These are phyloP conservation scores for Ceratobasidium sp. DNA, from an alignment of 1,284 basidiomycete genomes.

Conservation along the genomic window DNA sequence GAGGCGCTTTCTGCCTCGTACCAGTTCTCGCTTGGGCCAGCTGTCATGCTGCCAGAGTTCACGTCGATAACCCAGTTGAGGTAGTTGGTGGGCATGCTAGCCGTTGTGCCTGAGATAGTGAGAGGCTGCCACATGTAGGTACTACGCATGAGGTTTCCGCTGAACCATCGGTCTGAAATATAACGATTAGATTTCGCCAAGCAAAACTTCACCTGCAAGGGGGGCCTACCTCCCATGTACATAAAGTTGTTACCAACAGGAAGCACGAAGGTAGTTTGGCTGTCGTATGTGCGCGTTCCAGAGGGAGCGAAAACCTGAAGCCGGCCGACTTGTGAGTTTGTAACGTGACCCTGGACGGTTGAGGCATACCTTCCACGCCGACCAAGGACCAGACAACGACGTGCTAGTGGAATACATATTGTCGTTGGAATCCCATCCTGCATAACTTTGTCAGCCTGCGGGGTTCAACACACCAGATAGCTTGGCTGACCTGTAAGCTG, in stretches of 20 bases:
- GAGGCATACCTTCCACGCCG: slow-evolving; percentile 45
- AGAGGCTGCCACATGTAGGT: slow-evolving; percentile 49
- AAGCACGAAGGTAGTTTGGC: slow-evolving; percentile 48
- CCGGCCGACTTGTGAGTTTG: background rate
- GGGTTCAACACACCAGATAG: background rate
- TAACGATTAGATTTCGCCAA: background rate
- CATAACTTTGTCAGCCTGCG: background rate
- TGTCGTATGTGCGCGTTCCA: slow-evolving; percentile 47
- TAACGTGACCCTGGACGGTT: background rate
- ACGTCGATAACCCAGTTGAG: slow-evolving; percentile 49
- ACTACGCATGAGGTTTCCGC: slow-evolving; percentile 46
- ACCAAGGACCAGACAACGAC: slow-evolving; percentile 47
- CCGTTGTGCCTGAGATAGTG: slow-evolving; percentile 47
- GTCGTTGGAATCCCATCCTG: slow-evolving; percentile 49
- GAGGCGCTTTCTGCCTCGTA: slow-evolving; percentile 48
- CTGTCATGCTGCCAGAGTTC: slow-evolving; percentile 41
- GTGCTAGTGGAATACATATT: slow-evolving; percentile 48
- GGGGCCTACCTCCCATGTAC: slow-evolving; percentile 49
- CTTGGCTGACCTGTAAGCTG: slow-evolving; percentile 45
- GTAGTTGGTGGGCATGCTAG: slow-evolving; percentile 47
- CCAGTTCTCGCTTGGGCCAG: slow-evolving; percentile 46
- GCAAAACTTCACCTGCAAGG: background rate
- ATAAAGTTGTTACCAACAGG: slow-evolving; percentile 49
- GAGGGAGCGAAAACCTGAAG: slow-evolving; percentile 47
- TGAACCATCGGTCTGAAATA: slow-evolving; percentile 49